Evolutionary conservation across 192 early-diverging fungal species (phyloP).

Genomic region (Backusella liffmaniae): DNA sequence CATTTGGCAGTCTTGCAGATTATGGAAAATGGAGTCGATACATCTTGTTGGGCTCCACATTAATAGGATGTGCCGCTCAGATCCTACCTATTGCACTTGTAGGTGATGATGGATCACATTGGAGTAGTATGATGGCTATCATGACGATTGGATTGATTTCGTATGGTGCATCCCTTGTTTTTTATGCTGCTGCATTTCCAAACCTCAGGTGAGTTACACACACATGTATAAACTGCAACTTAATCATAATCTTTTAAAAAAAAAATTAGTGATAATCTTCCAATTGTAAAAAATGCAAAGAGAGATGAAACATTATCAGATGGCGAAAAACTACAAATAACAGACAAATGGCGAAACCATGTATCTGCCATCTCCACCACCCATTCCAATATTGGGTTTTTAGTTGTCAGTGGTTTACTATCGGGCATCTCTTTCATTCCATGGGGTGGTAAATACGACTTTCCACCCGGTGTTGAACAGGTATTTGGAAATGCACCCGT

Average conservation of each 20-base stretch:
- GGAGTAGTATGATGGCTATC: conserved; percentile 14
- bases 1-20: conserved; percentile 33
- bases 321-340: conserved; percentile 8
- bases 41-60: conserved; percentile 18
- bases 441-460: conserved; percentile 9
- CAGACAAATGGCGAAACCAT: conserved; percentile 34
- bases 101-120: neutral
- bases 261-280: conserved; percentile 17
- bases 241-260: neutral
- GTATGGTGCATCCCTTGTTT: conserved; percentile 27
- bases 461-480: conserved; percentile 1
- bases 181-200: conserved; percentile 23
- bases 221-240: neutral
- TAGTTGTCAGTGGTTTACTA: conserved; percentile 22
- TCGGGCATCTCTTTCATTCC: neutral
- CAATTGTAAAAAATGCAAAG: conserved; percentile 20
- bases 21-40: conserved; percentile 21
- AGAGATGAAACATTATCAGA: conserved; percentile 4
- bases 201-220: conserved; percentile 1
- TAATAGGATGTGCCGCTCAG: conserved; percentile 28
- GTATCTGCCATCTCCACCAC: conserved; percentile 46
- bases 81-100: conserved; percentile 16
- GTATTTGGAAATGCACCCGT: conserved; percentile 23
- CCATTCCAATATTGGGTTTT: conserved; percentile 46
- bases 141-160: conserved; percentile 20